A percentile compares a stretch with the other conserved stretches of the same genome.
Evolutionary conservation across 116 monocot genomes (phyloP).

Genomic region (Posidonia oceanica): DNA sequence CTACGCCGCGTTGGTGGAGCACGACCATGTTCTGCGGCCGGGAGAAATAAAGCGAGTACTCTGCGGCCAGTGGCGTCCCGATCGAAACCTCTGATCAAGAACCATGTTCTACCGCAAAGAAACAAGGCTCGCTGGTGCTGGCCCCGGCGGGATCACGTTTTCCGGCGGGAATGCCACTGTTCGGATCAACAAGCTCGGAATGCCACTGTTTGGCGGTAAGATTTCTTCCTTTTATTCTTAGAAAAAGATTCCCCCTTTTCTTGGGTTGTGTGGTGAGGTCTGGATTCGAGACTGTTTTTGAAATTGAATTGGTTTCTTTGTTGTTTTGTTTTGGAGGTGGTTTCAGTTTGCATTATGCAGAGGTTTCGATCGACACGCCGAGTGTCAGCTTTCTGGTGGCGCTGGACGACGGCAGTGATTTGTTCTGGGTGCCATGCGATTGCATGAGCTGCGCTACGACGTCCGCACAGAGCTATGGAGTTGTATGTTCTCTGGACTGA

Average conservation of each 20-base stretch:
- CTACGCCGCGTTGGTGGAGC: slow-evolving; percentile 51
- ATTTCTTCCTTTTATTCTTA: too few relatives aligned
- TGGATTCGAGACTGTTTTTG: background rate
- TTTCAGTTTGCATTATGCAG: slow-evolving; percentile 60
- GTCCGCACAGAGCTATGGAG: background rate
- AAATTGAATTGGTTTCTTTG: background rate
- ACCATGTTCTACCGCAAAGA: too few relatives aligned
- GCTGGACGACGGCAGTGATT: too few relatives aligned
- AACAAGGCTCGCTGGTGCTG: slow-evolving; percentile 1
- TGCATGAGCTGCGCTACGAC: slow-evolving; percentile 58
- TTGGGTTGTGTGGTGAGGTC: background rate
- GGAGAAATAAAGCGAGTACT: background rate
- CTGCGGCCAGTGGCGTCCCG: too few relatives aligned
- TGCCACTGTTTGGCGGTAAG: too few relatives aligned
- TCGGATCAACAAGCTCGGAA: slow-evolving; percentile 54
- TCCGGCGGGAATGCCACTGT: slow-evolving; percentile 52
- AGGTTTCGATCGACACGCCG: slow-evolving; percentile 67
- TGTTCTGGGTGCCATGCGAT: too few relatives aligned
- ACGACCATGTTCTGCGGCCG: slow-evolving; percentile 31
- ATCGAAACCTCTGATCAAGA: too few relatives aligned
- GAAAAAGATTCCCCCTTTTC: background rate
- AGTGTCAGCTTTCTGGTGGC: slow-evolving; percentile 69
- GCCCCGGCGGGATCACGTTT: slow-evolving; percentile 30
- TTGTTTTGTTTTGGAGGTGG: background rate
- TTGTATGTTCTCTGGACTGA: slow-evolving; percentile 1